Base-by-base conservation (phyloP, 805 yeast species). In the Metschnikowia rubicola region DNA sequence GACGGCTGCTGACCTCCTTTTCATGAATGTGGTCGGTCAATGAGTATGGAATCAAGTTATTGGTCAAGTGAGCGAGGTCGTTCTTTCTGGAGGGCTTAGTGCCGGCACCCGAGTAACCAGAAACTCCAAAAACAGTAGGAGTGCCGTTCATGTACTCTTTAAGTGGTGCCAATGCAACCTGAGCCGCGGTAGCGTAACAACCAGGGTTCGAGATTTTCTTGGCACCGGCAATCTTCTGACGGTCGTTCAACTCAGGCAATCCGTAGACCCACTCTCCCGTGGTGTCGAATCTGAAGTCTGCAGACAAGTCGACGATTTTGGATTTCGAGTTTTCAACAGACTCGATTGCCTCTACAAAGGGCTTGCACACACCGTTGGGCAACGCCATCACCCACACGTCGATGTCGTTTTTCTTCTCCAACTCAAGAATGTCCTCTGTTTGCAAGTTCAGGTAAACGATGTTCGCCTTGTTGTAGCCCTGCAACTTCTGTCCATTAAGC, bases 321-420 rank as follows among this genome's bases (percentile, higher is more conserved):
- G 87, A 84, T 39, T 81, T 75, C 39, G 91, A 86, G 41, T 61
- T 58, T n/a, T 64, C 61, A 29, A 83, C 86, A 17, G 82, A 74
- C 55, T 83, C 88, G 57, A 87, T 86, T 26, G 92, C 89, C 15
- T 83, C 83, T 35, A 87, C 94, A 64, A 87, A 86, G 46, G 90
- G 94, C 63, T 83, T 83, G 63, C 98, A 94, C 34, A 94, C 97
- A 41, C 97, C 97, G 65, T 94, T 94, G 54, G 99, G 99, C 60
- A 94, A 78, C 2, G 99, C 99, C 99, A 95, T 94, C 28, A 95
- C 96, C 99, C 99, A 94, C 43, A 91, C 85, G 61, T 94, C 99
- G 48, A 94, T 88, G 44, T 80, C 87, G 41, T 83, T 80, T 40
- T 81, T 73, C 54, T 82, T 77, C 68, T 92, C 99, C 52, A 94